phyloP scores from a whole-genome alignment of 768 basidiomycete genomes.

The Mycena belliarum region DNA sequence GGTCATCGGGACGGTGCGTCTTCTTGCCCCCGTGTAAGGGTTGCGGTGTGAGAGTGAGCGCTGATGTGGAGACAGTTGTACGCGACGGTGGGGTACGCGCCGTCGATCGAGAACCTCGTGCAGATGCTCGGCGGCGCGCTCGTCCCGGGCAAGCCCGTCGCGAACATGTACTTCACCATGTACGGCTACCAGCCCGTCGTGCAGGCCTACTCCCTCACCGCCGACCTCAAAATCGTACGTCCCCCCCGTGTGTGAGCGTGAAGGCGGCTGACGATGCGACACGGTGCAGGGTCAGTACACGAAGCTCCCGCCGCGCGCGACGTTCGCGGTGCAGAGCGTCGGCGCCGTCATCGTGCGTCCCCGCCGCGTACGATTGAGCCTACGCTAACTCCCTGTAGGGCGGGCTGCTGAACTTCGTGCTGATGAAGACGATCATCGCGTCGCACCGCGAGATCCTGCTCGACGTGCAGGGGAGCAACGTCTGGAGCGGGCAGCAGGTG shows the following conservation, averaged over 20 bases:
- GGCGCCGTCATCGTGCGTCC: slow-evolving; percentile 51
- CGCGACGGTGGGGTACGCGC: slow-evolving; percentile 43
- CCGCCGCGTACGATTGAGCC: neutral
- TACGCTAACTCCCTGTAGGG: slow-evolving; percentile 31
- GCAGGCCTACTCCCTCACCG: slow-evolving; percentile 29
- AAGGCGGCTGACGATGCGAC: no score
- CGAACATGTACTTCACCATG: slow-evolving; percentile 38
- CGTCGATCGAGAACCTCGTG: slow-evolving; percentile 36
- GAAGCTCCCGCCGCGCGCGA: slow-evolving; percentile 61
- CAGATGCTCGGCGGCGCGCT: slow-evolving; percentile 49
- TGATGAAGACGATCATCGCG: slow-evolving; percentile 48
- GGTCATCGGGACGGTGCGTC: slow-evolving; percentile 45
- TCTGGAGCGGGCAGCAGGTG: slow-evolving; percentile 58
- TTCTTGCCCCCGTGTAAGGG: no score
- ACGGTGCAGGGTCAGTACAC: slow-evolving; percentile 42
- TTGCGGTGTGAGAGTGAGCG: no score
- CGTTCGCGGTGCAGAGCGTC: slow-evolving; percentile 53
- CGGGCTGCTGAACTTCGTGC: slow-evolving; percentile 48
- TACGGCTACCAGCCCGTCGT: slow-evolving; percentile 36
- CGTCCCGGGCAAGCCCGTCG: slow-evolving; percentile 45
- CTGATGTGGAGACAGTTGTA: slow-evolving; percentile 26
- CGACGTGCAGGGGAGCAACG: slow-evolving; percentile 49
- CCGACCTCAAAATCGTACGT: slow-evolving; percentile 34
- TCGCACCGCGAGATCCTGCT: slow-evolving; percentile 41
- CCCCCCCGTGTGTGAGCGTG: no score